Percentiles rank a stretch among this genome's conserved stretches.
Evolutionary conservation across 495 filamentous ascomycete genomes (phyloP).

Genomic region (Darksidea phi): DNA sequence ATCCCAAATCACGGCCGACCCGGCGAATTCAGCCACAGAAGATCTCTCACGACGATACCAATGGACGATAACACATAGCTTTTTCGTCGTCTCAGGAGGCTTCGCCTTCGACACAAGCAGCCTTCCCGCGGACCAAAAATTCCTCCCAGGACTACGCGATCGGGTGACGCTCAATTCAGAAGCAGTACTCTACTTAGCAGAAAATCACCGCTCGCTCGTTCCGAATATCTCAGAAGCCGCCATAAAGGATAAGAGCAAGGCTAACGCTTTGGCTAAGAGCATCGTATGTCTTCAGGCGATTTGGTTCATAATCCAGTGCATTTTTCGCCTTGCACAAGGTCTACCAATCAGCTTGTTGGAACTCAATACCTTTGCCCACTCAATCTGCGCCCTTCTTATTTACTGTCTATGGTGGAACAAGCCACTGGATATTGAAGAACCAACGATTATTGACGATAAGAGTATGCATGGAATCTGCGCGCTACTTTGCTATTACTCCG

Average conservation of each 20-base stretch:
- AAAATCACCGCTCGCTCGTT: not conserved
- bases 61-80: no score
- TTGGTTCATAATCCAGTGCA: not conserved
- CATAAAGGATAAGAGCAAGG: constrained; percentile 3
- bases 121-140: no score
- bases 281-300: constrained; percentile 1
- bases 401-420: not conserved
- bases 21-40: no score
- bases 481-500: no score
- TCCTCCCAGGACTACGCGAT: no score
- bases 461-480: no score
- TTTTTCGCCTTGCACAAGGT: not conserved
- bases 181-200: not conserved
- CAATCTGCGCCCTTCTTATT: not conserved
- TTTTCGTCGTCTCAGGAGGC: no score
- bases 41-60: no score
- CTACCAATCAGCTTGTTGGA: not conserved
- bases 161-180: no score
- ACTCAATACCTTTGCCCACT: not conserved
- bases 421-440: not conserved
- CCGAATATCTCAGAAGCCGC: constrained; percentile 1
- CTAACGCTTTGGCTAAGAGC: not conserved
- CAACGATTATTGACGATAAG: not conserved
- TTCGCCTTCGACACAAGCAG: no score
- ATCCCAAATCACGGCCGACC: no score